phyloP scores from a whole-genome alignment of 129 eudicot species.

The Centaurea solstitialis region DNA sequence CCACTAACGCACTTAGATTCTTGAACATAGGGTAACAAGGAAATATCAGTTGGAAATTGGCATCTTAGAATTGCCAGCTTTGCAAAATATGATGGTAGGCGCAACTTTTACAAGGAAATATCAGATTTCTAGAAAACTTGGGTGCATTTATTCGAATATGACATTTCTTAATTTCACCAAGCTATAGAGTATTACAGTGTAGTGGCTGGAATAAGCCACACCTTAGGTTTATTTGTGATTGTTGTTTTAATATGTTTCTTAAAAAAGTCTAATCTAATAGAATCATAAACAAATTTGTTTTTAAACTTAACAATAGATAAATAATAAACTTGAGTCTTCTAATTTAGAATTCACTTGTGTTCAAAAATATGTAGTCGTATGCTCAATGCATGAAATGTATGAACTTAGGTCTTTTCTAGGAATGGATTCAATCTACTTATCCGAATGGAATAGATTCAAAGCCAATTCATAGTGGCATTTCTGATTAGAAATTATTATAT shows the following conservation, averaged over 20 bases:
- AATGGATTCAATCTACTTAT: slow-evolving; percentile 11
- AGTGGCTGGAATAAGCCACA: neutral
- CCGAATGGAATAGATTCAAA: slow-evolving; percentile 31
- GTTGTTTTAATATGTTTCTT: neutral
- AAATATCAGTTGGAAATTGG: slow-evolving; percentile 5
- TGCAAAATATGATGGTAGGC: neutral
- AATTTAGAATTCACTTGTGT: neutral
- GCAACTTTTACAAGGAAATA: neutral
- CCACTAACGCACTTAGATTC: slow-evolving; percentile 1
- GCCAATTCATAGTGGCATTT: slow-evolving; percentile 7
- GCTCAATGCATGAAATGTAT: neutral
- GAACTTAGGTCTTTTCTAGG: neutral
- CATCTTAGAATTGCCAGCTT: slow-evolving; percentile 14
- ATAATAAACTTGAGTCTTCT: neutral
- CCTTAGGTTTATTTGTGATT: neutral
- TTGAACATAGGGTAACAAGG: neutral
- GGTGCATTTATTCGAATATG: neutral
- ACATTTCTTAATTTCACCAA: neutral
- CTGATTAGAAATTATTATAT: slow-evolving; percentile 20
- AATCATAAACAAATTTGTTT: too few species aligned
- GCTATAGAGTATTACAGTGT: neutral
- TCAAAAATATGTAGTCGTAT: neutral
- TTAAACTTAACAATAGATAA: neutral
- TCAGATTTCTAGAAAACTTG: neutral
- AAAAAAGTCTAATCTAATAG: neutral